Evolutionary conservation across 192 early-diverging fungal species (phyloP).

Genomic region (Rhizophagus sp.): DNA sequence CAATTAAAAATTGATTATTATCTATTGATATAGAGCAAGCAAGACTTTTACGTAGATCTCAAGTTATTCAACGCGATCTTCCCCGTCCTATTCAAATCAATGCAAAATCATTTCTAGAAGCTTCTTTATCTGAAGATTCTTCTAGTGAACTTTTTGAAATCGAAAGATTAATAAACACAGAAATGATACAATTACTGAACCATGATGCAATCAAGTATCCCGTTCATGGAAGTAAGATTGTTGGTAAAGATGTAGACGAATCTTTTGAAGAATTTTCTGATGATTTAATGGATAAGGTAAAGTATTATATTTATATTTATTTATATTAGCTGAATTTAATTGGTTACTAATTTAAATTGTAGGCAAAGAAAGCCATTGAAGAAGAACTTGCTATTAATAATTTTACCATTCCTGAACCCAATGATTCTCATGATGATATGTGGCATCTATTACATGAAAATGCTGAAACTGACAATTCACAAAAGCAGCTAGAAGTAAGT

Average conservation of each 20-base stretch:
- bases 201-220: conserved; percentile 13
- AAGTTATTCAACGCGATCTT: conserved; percentile 16
- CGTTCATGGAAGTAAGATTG: conserved; percentile 13
- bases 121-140: not conserved
- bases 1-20: too few species aligned
- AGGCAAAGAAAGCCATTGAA: not conserved
- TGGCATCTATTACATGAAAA: conserved; percentile 36
- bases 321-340: not conserved
- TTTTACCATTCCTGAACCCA: conserved; percentile 6
- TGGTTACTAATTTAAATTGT: not conserved
- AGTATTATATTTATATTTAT: not conserved
- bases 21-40: not conserved
- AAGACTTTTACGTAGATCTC: conserved; percentile 11
- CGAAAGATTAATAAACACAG: not conserved
- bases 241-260: not conserved
- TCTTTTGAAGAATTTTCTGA: conserved; percentile 5
- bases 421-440: conserved; percentile 35
- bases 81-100: conserved; percentile 9
- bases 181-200: not conserved
- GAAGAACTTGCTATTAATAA: conserved; percentile 4
- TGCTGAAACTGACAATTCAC: conserved; percentile 4
- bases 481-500: conserved; percentile 33
- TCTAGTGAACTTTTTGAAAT: not conserved
- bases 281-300: conserved; percentile 2
- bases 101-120: not conserved